Conservation (phyloP, 2,329 filamentous ascomycete genomes). For the Cadophora sp. region DNA sequence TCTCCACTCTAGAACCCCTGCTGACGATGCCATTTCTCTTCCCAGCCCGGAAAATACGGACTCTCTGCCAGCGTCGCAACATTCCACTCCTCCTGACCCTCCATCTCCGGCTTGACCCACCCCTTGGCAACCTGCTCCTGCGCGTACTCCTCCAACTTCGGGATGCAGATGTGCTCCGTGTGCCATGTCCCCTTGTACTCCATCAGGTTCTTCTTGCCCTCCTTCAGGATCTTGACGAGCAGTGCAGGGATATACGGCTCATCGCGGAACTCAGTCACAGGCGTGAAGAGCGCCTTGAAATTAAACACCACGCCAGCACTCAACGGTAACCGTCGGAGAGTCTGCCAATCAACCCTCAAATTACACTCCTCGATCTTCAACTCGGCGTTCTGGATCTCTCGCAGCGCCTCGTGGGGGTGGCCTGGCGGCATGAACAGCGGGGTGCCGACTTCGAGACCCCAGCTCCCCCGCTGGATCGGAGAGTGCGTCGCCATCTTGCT, state of each 20-base stretch:
- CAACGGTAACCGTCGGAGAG: slow-evolving; percentile 77
- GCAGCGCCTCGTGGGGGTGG: slow-evolving; percentile 67
- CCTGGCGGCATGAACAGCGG: slow-evolving; percentile 78
- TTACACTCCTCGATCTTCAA: slow-evolving; percentile 66
- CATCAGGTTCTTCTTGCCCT: slow-evolving; percentile 75
- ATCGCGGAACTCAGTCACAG: slow-evolving; percentile 69
- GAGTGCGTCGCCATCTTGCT: slow-evolving; percentile 75
- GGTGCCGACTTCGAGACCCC: slow-evolving; percentile 79
- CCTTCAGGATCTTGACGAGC: slow-evolving; percentile 70
- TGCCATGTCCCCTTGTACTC: slow-evolving; percentile 86
- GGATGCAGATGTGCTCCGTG: slow-evolving; percentile 74
- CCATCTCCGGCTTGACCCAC: slow-evolving; percentile 53
- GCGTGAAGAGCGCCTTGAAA: slow-evolving; percentile 87
- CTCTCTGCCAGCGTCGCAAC: slow-evolving; percentile 74
- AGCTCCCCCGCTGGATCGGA: slow-evolving; percentile 84
- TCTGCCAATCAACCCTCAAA: slow-evolving; percentile 88
- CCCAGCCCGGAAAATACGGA: slow-evolving; percentile 80
- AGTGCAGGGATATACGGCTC: slow-evolving; percentile 78
- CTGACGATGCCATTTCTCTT: slow-evolving; percentile 72
- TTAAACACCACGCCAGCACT: slow-evolving; percentile 82
- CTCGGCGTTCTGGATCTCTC: slow-evolving; percentile 61
- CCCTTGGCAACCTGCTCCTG: slow-evolving; percentile 70
- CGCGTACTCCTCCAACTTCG: slow-evolving; percentile 67
- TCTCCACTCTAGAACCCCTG: slow-evolving; percentile 58
- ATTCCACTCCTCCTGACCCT: slow-evolving; percentile 51